Evolutionary conservation across 345 rosid genomes (phyloP).

Genomic region (Salix dunnii): DNA sequence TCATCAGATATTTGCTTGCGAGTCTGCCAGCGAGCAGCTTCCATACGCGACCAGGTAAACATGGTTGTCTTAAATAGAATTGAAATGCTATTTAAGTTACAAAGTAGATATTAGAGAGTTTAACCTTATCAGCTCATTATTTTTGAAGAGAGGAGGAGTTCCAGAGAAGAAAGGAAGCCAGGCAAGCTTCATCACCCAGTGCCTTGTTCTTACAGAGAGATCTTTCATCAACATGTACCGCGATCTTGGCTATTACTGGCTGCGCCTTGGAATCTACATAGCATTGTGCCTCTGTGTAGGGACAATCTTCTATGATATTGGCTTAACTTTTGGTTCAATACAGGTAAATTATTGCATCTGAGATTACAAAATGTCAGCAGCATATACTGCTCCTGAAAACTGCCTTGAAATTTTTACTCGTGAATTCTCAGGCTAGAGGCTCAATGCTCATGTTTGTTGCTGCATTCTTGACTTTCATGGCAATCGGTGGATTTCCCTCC

Average conservation of each 20-base stretch:
- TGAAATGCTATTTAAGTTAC: background rate
- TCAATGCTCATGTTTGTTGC: slow-evolving; percentile 46
- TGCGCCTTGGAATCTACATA: slow-evolving; percentile 49
- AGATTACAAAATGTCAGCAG: background rate
- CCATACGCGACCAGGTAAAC: background rate
- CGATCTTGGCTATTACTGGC: slow-evolving; percentile 62
- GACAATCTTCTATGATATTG: slow-evolving; percentile 38
- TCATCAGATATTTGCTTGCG: slow-evolving; percentile 6
- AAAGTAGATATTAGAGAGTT: too few relatives aligned
- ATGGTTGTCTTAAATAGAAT: background rate
- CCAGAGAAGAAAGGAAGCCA: background rate
- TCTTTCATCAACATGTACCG: slow-evolving; percentile 50
- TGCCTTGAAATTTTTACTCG: too few relatives aligned
- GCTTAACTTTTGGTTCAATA: slow-evolving; percentile 45
- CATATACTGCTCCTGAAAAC: background rate
- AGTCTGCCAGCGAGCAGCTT: background rate
- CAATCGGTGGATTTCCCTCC: slow-evolving; percentile 57
- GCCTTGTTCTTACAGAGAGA: slow-evolving; percentile 10
- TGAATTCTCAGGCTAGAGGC: slow-evolving; percentile 40
- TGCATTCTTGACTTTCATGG: slow-evolving; percentile 49
- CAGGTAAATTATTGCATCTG: slow-evolving; percentile 33
- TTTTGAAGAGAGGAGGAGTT: slow-evolving; percentile 8
- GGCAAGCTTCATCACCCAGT: slow-evolving; percentile 6
- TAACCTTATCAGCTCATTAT: background rate
- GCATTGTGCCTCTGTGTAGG: slow-evolving; percentile 50